phyloP scores from a whole-genome alignment of 2,329 filamentous ascomycete species.

The Aquanectria penicillioides region DNA sequence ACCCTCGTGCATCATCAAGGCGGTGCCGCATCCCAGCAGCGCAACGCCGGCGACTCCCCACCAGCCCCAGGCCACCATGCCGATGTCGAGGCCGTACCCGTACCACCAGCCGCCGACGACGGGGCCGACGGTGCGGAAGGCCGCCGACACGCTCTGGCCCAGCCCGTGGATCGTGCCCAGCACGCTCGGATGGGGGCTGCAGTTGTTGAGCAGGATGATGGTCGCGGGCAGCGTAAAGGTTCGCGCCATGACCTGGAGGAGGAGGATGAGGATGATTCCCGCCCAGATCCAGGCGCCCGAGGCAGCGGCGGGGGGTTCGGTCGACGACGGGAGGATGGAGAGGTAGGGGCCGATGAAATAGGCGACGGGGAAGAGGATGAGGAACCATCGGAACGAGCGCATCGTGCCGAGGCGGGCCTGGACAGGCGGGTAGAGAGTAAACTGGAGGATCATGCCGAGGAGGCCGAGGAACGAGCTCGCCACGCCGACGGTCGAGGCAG shows the following conservation, averaged over 20 bases:
- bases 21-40: conserved; percentile 65
- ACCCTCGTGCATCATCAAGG: conserved; percentile 72
- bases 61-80: conserved; percentile 59
- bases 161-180: conserved; percentile 67
- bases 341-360: conserved; percentile 76
- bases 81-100: conserved; percentile 55
- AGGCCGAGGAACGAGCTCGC: conserved; percentile 76
- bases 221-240: conserved; percentile 73
- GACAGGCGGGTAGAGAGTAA: conserved; percentile 73
- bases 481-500: conserved; percentile 72
- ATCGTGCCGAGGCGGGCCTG: conserved; percentile 74
- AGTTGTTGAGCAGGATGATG: conserved; percentile 70
- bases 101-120: conserved; percentile 61
- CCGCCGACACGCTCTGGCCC: conserved; percentile 60
- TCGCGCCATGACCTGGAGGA: conserved; percentile 76
- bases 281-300: conserved; percentile 31
- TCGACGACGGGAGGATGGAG: conserved; percentile 53
- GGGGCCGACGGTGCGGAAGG: conserved; percentile 61
- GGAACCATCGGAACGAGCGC: conserved; percentile 71
- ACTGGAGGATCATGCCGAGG: conserved; percentile 74
- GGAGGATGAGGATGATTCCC: conserved; percentile 59
- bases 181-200: conserved; percentile 66
- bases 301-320: conserved; percentile 21
- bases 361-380: conserved; percentile 73
- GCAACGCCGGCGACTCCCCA: conserved; percentile 62